Base-by-base conservation (phyloP, 495 filamentous ascomycete species). In the Hyaloscypha finlandica region DNA sequence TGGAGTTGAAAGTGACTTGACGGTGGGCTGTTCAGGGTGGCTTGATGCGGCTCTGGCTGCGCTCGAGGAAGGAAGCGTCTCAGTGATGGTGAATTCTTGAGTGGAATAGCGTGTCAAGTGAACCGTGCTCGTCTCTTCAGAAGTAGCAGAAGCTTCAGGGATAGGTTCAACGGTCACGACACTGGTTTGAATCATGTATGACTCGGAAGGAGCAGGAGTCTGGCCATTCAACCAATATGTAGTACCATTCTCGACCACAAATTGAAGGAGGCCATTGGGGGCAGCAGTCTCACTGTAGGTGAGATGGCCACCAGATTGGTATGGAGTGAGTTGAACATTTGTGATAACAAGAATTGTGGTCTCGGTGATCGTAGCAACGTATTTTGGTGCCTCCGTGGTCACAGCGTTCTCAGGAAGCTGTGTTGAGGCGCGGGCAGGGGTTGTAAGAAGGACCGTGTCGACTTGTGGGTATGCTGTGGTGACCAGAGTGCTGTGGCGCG, bases 171-270 rank as follows among this genome's bases (percentile, higher is more conserved):
- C 58, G 53, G 68, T 68, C 30, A 68, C 63, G 32, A 54, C 57
- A n/a, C 55, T 69, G 8, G 67, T 72, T 16, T 54, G 30, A 42
- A 63, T 39, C 8, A 66, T 56, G n/a, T 68, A 66, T 5, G 64
- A 63, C 20, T 55, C 25, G 3, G 29, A 54, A 4, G 68, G 14
- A 42, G 29, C 42, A 54, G 67, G 67, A 30, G 64, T 42, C 8
- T 52, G 52, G 25, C 70, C 68, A 63, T 66, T 66, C 45, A 66
- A 55, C 70, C 70, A 71, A 42, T 57, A 62, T 1, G 67, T 72
- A 19, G 60, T 69, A 33, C 67, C 61, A 60, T 67, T 31, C 3
- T 69, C 51, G 16, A 72, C 64, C 9, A 67, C 39, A 53, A 61
- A 72, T 25, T 9, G 57, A 30, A 37, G 45, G 31, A 39, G 51